Conservation (phyloP, 495 filamentous ascomycete genomes). For the Penicillium desertorum region DNA sequence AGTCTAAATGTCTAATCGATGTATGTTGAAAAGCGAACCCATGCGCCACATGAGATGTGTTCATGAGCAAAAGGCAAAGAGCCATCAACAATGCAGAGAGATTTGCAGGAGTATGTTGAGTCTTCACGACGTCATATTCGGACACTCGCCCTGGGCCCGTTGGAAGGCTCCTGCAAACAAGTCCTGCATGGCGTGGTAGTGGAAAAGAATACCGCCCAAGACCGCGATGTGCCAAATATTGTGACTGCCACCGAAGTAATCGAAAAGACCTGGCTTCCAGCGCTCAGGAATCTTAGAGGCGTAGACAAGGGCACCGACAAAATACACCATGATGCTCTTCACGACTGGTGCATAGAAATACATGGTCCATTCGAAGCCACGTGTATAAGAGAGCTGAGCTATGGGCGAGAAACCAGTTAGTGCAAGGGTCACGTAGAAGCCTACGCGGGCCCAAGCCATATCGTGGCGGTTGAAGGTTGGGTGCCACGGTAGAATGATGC, state of each 20-base stretch:
- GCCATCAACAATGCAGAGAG: constrained; percentile 8
- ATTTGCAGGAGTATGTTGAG: constrained; percentile 7
- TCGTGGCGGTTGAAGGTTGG: constrained; percentile 90
- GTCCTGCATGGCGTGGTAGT: constrained; percentile 93
- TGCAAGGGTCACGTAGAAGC: constrained; percentile 85
- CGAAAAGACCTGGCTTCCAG: constrained; percentile 88
- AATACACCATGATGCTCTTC: constrained; percentile 83
- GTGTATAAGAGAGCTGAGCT: constrained; percentile 73
- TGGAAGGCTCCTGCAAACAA: constrained; percentile 86
- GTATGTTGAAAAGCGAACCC: constrained; percentile 2
- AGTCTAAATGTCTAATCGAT: constrained; percentile 3
- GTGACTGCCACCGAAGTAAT: constrained; percentile 91
- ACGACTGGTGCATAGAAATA: constrained; percentile 88
- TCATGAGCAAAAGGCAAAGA: constrained; percentile 4
- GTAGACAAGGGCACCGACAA: constrained; percentile 81
- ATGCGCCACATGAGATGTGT: constrained; percentile 7
- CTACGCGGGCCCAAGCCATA: constrained; percentile 88
- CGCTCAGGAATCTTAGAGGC: constrained; percentile 92
- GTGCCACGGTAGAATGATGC: constrained; percentile 94
- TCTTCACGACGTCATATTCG: constrained; percentile 34
- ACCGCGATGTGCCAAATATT: constrained; percentile 98
- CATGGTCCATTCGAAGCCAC: constrained; percentile 70
- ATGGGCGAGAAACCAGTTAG: constrained; percentile 91
- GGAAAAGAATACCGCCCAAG: constrained; percentile 92
- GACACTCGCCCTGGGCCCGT: constrained; percentile 60